phyloP scores from a whole-genome alignment of 2,329 filamentous ascomycete genomes.

The Verticillium nubilum region DNA sequence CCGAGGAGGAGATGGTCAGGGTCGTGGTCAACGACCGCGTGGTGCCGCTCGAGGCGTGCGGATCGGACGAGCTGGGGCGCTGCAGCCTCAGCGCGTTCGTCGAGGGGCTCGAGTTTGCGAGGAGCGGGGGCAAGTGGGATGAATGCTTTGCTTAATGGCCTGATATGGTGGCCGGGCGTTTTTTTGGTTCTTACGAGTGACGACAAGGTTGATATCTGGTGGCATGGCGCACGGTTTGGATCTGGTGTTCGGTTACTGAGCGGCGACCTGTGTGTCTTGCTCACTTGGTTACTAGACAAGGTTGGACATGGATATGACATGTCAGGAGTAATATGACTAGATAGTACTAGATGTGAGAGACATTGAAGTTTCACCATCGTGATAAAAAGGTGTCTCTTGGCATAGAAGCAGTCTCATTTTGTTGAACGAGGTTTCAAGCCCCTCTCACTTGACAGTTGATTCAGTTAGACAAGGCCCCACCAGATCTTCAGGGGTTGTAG shows the following conservation, averaged over 20 bases:
- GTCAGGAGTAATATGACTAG: too few relatives aligned
- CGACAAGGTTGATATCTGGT: neutral
- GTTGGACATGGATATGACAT: neutral
- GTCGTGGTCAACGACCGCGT: slow-evolving; percentile 82
- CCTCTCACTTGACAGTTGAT: neutral
- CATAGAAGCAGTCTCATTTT: too few relatives aligned
- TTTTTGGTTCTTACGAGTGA: neutral
- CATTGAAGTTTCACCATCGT: too few relatives aligned
- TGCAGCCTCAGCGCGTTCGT: slow-evolving; percentile 69
- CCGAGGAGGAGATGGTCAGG: slow-evolving; percentile 66
- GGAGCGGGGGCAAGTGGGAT: slow-evolving; percentile 66
- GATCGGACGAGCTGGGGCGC: slow-evolving; percentile 62
- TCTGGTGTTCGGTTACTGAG: neutral
- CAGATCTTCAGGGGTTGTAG: neutral
- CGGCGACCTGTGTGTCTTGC: neutral
- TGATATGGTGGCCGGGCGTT: neutral
- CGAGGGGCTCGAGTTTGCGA: slow-evolving; percentile 68
- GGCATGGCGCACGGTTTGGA: neutral
- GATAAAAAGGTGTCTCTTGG: too few relatives aligned
- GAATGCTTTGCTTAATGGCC: slow-evolving; percentile 44
- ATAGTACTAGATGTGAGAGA: too few relatives aligned
- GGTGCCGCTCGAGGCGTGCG: slow-evolving; percentile 64
- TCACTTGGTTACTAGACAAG: neutral
- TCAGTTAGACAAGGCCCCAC: neutral
- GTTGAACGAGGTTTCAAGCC: neutral